Evolutionary conservation across 169 alveolate genomes (phyloP), one percentile per base, ranked within the genome.

Genomic region (Cryptosporidium sp.): DNA sequence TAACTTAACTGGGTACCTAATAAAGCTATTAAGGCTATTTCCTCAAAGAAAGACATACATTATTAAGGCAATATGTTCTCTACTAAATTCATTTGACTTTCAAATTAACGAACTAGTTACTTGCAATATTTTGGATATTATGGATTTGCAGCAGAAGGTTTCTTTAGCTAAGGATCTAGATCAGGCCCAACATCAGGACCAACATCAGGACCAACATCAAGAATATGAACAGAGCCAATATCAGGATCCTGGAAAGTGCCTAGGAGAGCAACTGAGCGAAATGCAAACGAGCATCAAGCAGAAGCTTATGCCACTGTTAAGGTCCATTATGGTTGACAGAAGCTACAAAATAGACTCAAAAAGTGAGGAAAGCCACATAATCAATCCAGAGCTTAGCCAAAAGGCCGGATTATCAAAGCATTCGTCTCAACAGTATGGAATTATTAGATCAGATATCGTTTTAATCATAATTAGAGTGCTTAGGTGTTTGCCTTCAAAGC

Each of bases 41-140:
- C 89, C 89, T 1, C 89, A 80, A 45, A 61, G 89, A 21, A 80
- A 80, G 68, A 61, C 62, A 23, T 80, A 80, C 26, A 80, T 80
- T 16, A 80, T 80, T 23, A 80, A 80, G 55, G 89, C 89, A 6
- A 65, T 80, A 2, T 80, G 89, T 26, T 62, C 75, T 23, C 7
- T 80, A 26, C 45, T 80, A n/a, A 80, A 80, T 31, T 80, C 89
- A 12, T 80, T 80, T 80, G 89, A 80, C 26, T 80, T 80, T 39
- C 89, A 80, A 62, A 29, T 80, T 29, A 59, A 80, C 41, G 65
- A 62, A 21, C 33, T 59, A 31, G 80, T 80, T 12, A 35, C 70
- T 18, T 1, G 33, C 23, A 26, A 48, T 23, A 23, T 69, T 26
- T 4, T 23, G 31, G 67, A 55, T 21, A 55, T 55, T 8, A n/a